Percentiles rank a stretch among this genome's conserved stretches.
These are phyloP conservation scores for Ceratocystis cubensis DNA, from an alignment of 2,329 filamentous ascomycete genomes.

Conservation along the genomic window DNA sequence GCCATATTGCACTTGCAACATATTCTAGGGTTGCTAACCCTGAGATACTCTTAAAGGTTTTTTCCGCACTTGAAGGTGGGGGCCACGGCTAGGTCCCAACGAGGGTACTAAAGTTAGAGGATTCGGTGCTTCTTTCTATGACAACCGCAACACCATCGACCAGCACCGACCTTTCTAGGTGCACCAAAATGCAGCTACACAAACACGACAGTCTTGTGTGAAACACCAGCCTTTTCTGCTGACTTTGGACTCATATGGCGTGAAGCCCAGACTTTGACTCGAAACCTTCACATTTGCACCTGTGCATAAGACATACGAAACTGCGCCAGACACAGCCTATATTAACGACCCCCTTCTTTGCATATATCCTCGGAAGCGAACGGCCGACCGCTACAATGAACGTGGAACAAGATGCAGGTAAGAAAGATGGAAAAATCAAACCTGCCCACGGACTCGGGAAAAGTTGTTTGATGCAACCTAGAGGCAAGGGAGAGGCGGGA, in stretches of 20 bases:
- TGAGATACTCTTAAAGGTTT: background rate
- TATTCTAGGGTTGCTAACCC: background rate
- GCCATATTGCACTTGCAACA: background rate
- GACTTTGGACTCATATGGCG: background rate
- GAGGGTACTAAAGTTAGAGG: background rate
- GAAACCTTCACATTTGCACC: background rate
- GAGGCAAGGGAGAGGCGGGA: background rate
- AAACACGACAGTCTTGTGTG: background rate
- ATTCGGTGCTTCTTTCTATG: conserved; percentile 3
- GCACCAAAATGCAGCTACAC: background rate
- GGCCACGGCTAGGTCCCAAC: background rate
- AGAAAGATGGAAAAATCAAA: background rate
- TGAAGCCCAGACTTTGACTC: background rate
- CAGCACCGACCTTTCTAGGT: background rate
- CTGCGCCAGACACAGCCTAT: background rate
- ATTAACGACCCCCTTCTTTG: background rate
- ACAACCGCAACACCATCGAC: background rate
- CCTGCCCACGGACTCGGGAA: background rate
- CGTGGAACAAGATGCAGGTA: conserved; percentile 11
- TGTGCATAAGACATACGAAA: background rate
- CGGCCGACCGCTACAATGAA: conserved; percentile 13
- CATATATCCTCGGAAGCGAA: conserved; percentile 3
- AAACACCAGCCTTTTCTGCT: background rate
- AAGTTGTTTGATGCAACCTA: background rate
- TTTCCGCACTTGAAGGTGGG: background rate